Evolutionary conservation across 306 rosid species (phyloP).

Genomic region (Sicyos edulis): DNA sequence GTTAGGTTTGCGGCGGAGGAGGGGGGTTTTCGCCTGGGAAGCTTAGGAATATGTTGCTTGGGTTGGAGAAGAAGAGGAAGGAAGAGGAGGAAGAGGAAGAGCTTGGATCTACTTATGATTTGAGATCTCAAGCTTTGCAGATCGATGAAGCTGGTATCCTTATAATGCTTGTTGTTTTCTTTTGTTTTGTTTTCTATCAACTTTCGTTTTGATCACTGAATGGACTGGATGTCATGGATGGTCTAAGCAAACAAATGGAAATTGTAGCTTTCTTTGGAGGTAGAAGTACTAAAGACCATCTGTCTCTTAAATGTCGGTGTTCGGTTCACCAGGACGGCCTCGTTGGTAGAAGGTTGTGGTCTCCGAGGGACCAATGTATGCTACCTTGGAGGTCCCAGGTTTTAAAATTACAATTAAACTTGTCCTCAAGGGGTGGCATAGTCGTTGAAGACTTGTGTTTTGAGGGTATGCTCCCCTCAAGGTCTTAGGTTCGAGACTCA

Average conservation of each 20-base stretch:
- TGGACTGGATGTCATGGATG: background rate
- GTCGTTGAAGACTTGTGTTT: no score
- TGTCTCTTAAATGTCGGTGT: background rate
- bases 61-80: slow-evolving; percentile 81
- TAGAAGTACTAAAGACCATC: background rate
- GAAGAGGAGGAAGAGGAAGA: slow-evolving; percentile 59
- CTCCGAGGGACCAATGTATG: no score
- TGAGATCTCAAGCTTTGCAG: slow-evolving; percentile 59
- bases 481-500: no score
- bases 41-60: slow-evolving; percentile 71
- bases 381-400: no score
- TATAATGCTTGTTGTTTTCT: background rate
- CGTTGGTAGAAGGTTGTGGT: no score
- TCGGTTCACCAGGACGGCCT: background rate
- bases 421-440: no score
- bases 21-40: slow-evolving; percentile 96
- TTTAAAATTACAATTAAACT: no score
- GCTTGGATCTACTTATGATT: slow-evolving; percentile 48
- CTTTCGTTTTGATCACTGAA: slow-evolving; percentile 9
- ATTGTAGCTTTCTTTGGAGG: background rate
- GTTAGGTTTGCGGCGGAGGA: slow-evolving; percentile 36
- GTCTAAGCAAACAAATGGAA: background rate
- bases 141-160: slow-evolving; percentile 63
- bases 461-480: no score
- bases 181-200: slow-evolving; percentile 4